Evolutionary conservation across 192 early-diverging fungal genomes (phyloP).

Genomic region (Mortierella antarctica): DNA sequence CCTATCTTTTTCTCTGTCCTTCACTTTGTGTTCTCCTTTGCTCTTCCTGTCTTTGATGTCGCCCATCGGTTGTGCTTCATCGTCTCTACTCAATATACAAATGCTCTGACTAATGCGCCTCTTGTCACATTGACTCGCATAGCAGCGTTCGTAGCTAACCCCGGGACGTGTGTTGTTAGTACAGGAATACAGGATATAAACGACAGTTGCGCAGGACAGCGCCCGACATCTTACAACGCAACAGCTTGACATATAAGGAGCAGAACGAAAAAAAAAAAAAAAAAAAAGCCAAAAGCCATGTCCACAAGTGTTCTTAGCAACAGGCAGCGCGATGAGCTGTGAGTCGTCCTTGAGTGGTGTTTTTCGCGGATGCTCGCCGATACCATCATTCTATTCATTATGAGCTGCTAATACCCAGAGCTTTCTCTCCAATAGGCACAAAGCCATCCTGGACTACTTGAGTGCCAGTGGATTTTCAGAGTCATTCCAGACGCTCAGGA

Average conservation of each 20-base stretch:
- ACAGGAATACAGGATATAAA: too few species aligned
- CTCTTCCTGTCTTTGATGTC: not conserved
- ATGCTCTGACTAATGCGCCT: too few species aligned
- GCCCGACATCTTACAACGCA: not conserved
- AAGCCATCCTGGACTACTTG: constrained; percentile 91
- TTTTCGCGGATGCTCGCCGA: not conserved
- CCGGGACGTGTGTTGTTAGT: too few species aligned
- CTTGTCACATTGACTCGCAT: too few species aligned
- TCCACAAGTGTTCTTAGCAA: constrained; percentile 69
- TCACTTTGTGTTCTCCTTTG: not conserved
- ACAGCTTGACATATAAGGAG: not conserved
- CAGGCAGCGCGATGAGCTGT: constrained; percentile 82
- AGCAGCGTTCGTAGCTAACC: too few species aligned
- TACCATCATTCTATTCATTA: not conserved
- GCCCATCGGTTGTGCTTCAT: too few species aligned
- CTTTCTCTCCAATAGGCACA: constrained; percentile 56
- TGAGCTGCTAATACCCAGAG: not conserved
- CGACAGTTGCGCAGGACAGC: too few species aligned
- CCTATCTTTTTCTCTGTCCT: not conserved
- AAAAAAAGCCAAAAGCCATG: constrained; percentile 24
- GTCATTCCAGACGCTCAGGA: constrained; percentile 74
- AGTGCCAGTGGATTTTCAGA: constrained; percentile 76
- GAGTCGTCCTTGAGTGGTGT: constrained; percentile 35
- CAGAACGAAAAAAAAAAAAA: not conserved
- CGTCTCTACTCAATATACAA: too few species aligned